Conservation (phyloP, 2,329 filamentous ascomycete genomes). For the Fusarium sublunatum region DNA sequence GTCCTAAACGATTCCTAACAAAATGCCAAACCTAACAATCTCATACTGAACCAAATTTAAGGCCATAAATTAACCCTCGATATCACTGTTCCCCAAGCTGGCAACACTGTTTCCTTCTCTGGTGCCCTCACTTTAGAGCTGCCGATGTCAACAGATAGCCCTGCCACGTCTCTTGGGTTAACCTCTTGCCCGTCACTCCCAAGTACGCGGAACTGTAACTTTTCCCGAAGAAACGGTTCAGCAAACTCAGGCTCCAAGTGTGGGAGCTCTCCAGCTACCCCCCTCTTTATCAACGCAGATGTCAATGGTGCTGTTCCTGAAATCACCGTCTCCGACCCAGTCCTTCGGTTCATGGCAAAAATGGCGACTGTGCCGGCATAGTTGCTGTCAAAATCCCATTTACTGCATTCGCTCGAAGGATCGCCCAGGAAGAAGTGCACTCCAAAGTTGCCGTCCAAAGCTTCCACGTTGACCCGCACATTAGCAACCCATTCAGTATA, state of each 20-base stretch:
- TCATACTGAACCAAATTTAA: not conserved
- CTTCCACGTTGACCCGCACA: constrained; percentile 69
- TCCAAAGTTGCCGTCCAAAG: constrained; percentile 68
- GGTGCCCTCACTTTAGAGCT: constrained; percentile 48
- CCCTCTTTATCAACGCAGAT: constrained; percentile 58
- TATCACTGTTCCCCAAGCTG: constrained; percentile 43
- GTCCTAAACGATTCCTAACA: not conserved
- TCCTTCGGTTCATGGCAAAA: constrained; percentile 58
- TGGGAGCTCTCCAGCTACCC: constrained; percentile 52
- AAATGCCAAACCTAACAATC: not conserved
- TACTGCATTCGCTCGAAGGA: constrained; percentile 55
- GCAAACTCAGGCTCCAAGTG: constrained; percentile 53
- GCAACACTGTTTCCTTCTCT: constrained; percentile 42
- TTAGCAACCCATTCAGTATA: constrained; percentile 77
- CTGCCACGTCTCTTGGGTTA: constrained; percentile 43
- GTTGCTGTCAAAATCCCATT: constrained; percentile 65
- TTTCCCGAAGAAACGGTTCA: constrained; percentile 55
- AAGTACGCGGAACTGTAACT: constrained; percentile 52
- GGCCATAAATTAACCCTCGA: constrained; percentile 45
- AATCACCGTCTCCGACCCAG: constrained; percentile 51
- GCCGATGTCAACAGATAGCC: constrained; percentile 48
- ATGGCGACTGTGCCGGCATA: constrained; percentile 72
- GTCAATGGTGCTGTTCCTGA: constrained; percentile 66
- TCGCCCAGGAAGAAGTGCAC: constrained; percentile 76
- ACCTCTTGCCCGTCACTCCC: constrained; percentile 44